phyloP scores from a whole-genome alignment of 2,329 filamentous ascomycete species.

The Niveomyces coronatus region DNA sequence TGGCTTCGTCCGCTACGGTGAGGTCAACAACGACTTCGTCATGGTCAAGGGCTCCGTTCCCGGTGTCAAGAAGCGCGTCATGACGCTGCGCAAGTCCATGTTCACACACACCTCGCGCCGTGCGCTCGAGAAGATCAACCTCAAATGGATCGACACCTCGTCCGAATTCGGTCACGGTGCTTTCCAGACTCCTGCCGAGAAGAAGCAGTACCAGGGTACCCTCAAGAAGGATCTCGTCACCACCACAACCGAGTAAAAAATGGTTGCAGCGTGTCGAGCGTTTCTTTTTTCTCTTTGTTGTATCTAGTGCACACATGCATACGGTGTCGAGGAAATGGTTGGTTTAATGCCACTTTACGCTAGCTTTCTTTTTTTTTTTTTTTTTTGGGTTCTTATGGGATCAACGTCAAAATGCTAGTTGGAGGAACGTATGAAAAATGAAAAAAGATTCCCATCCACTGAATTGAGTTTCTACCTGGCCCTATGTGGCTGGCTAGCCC shows the following conservation, averaged over 20 bases:
- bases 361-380: too few relatives aligned
- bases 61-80: slow-evolving; percentile 98
- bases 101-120: slow-evolving; percentile 93
- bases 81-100: slow-evolving; percentile 85
- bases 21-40: slow-evolving; percentile 98
- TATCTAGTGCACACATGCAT: slow-evolving; percentile 39
- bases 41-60: slow-evolving; percentile 97
- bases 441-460: slow-evolving; percentile 22
- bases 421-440: slow-evolving; percentile 25
- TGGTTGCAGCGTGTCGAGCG: slow-evolving; percentile 11
- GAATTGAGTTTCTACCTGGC: not conserved
- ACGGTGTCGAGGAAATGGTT: slow-evolving; percentile 43
- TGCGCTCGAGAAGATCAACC: slow-evolving; percentile 96
- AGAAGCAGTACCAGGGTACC: slow-evolving; percentile 93
- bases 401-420: slow-evolving; percentile 25
- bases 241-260: slow-evolving; percentile 37
- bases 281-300: slow-evolving; percentile 31
- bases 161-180: slow-evolving; percentile 99
- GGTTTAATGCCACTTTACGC: slow-evolving; percentile 22
- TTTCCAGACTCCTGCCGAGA: slow-evolving; percentile 97
- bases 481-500: not conserved
- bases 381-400: slow-evolving; percentile 25
- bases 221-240: slow-evolving; percentile 92
- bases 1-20: slow-evolving; percentile 98
- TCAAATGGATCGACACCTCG: slow-evolving; percentile 99